Evolutionary conservation across 352 stramenopile genomes (phyloP).

Genomic region (Phytophthora pluvialis): DNA sequence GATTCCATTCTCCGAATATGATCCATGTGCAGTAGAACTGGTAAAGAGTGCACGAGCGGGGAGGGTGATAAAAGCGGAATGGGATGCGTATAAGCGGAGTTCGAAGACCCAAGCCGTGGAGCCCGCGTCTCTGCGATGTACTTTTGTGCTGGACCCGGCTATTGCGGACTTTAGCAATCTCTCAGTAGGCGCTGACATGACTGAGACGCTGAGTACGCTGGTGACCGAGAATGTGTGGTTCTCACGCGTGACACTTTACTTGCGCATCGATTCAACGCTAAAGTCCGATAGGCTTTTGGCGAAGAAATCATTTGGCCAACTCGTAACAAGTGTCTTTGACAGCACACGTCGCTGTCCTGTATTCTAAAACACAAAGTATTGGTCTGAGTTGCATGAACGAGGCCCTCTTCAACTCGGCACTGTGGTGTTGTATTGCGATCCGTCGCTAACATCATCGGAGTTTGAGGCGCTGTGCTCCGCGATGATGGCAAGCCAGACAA

Average conservation of each 20-base stretch:
- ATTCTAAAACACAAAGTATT: not conserved
- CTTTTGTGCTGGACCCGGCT: conserved; percentile 21
- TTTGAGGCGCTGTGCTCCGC: conserved; percentile 10
- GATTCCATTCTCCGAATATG: too few relatives aligned
- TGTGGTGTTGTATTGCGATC: conserved; percentile 2
- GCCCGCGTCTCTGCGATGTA: not conserved
- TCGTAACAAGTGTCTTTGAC: conserved; percentile 1
- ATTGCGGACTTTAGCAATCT: conserved; percentile 9
- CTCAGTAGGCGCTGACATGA: not conserved
- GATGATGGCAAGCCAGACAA: not conserved
- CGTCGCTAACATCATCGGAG: not conserved
- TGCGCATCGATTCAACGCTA: not conserved
- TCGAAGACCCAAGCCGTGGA: not conserved
- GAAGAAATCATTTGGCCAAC: conserved; percentile 2
- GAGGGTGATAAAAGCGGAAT: not conserved
- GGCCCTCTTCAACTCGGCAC: not conserved
- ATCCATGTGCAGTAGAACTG: too few relatives aligned
- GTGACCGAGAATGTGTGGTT: conserved; percentile 6
- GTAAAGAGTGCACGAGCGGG: conserved; percentile 4
- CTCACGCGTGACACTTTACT: conserved; percentile 2
- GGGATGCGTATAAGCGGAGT: not conserved
- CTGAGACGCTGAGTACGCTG: not conserved
- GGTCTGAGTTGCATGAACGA: not conserved
- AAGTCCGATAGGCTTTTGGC: not conserved
- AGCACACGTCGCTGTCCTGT: not conserved